Evolutionary conservation across 1,139 yeast genomes (phyloP).

Genomic region (Yamadazyma atlantica): DNA sequence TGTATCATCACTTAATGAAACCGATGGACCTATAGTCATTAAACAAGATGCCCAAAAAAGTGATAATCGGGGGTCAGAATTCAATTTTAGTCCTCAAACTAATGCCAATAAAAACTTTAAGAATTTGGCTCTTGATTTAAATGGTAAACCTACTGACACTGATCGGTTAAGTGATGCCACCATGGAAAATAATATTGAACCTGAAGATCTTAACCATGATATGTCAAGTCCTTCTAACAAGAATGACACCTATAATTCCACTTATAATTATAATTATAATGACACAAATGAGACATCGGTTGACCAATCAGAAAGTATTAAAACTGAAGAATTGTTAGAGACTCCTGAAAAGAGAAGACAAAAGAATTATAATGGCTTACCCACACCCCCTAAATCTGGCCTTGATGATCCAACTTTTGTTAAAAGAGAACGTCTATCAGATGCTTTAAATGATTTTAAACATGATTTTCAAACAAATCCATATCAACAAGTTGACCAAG

Average conservation of each 20-base stretch:
- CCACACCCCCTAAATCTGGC: slow-evolving; percentile 11
- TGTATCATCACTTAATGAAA: slow-evolving; percentile 11
- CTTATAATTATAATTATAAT: slow-evolving; percentile 6
- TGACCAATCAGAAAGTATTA: slow-evolving; percentile 12
- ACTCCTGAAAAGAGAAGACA: slow-evolving; percentile 12
- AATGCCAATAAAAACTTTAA: slow-evolving; percentile 26
- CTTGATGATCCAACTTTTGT: slow-evolving; percentile 5
- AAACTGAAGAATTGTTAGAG: slow-evolving; percentile 15
- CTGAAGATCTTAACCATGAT: slow-evolving; percentile 3
- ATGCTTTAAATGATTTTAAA: slow-evolving; percentile 31
- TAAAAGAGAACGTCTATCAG: slow-evolving; percentile 22
- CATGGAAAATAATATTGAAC: slow-evolving; percentile 2
- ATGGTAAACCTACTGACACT: slow-evolving; percentile 5
- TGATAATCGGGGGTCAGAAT: slow-evolving; percentile 11
- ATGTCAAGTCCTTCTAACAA: slow-evolving; percentile 2
- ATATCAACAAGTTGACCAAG: too few species aligned
- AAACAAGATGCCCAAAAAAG: slow-evolving; percentile 10
- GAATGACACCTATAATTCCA: slow-evolving; percentile 9
- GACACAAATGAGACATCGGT: slow-evolving; percentile 21
- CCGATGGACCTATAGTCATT: slow-evolving; percentile 3
- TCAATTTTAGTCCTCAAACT: slow-evolving; percentile 15
- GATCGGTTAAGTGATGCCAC: not conserved
- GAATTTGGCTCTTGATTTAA: slow-evolving; percentile 30
- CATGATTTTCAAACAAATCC: slow-evolving; percentile 29
- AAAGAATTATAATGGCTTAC: slow-evolving; percentile 4